phyloP scores from a whole-genome alignment of 306 rosid genomes.

The Styphnolobium japonicum region DNA sequence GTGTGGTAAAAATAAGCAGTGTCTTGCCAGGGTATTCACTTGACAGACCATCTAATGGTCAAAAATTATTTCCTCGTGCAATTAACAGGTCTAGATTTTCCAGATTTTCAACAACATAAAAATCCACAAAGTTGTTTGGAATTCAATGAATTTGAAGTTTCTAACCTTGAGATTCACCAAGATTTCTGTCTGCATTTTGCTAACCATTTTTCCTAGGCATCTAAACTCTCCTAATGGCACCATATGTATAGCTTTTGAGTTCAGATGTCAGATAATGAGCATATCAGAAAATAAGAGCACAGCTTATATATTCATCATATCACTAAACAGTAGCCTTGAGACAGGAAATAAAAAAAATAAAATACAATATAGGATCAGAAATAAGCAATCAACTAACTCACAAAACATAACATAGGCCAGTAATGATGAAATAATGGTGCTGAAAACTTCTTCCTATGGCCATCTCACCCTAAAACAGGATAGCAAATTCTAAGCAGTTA shows the following conservation, averaged over 20 bases:
- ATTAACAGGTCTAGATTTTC: background rate
- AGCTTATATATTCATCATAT: background rate
- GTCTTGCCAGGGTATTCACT: background rate
- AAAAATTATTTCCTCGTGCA: background rate
- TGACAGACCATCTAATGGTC: background rate
- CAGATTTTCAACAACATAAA: no score
- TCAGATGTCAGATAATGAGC: background rate
- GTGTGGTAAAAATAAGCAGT: background rate
- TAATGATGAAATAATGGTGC: background rate
- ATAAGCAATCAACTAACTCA: background rate
- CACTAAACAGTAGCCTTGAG: background rate
- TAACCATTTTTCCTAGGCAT: background rate
- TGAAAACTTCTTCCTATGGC: background rate
- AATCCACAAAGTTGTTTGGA: background rate
- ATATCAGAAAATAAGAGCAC: background rate
- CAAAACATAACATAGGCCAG: background rate
- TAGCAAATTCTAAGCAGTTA: background rate
- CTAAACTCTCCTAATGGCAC: background rate
- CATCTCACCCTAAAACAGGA: background rate
- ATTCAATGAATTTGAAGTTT: background rate
- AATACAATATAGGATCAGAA: background rate
- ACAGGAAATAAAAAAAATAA: background rate
- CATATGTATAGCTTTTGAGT: background rate
- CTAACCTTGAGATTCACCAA: background rate
- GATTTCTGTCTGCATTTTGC: background rate